Evolutionary conservation across 2,329 filamentous ascomycete species (phyloP), one percentile per base, ranked within the genome.

Genomic region (Beauveria asiatica): DNA sequence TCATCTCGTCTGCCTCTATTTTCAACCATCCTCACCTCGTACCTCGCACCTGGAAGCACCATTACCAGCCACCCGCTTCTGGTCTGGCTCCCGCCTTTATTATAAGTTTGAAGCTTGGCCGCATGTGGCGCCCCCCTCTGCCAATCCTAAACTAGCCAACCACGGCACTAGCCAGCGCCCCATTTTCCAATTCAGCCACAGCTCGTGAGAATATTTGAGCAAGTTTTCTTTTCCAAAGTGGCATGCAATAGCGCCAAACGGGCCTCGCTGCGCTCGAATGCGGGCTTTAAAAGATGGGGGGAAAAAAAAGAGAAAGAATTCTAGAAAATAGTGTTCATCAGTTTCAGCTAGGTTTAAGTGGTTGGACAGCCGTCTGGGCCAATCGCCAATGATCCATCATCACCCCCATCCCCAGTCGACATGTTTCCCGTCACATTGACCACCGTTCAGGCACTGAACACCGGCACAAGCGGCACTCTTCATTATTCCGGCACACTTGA

Each of bases 201-300:
- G 23, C n/a, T n/a, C n/a, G 16, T 74, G 72, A 72, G 72, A 66
- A 63, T 69, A 62, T 74, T 74, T 74, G 72, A 74, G 72, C 72
- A 74, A 74, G 71, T 73, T 73, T 71, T 62, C 30, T 30, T 19
- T 19, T 42, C n/a, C 17, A 17, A 10, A 42, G 17, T 42, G 41
- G 41, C n/a, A 59, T 57, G 42, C 23, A 42, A 39, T 33, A 33
- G 64, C 62, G 61, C 63, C 42, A 60, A 55, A 53, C 37, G 11
- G 8, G 27, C 42, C 44, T 46, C 30, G 27, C 54, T 48, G 42
- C 54, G 54, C 42, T 57, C 42, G 30, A 56, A 57, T 37, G 54
- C 42, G 54, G 54, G 42, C 42, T 44, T 54, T 53, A 30, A 30
- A 30, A 30, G 3, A 19, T 37, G 1, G 5, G n/a, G n/a, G n/a